Evolutionary conservation across 208 protist genomes (phyloP), one percentile per base, ranked within the genome.

Genomic region (Acanthamoeba castellanii): DNA sequence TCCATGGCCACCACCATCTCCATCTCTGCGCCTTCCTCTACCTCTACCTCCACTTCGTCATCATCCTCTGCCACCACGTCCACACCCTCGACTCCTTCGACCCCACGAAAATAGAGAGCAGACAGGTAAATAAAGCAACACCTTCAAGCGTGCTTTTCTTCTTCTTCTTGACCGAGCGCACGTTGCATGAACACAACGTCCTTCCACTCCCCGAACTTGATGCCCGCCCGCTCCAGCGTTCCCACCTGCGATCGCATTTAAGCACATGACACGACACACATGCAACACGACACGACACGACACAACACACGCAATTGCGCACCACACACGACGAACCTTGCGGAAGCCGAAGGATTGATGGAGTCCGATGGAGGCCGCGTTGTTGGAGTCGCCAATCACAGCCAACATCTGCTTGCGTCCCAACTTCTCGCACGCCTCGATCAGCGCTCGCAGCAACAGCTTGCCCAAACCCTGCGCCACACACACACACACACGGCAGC

Each of bases 151-250:
- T 22, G 34, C n/a, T 45, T 81, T 20, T 32, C 72, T 4, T 18
- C 34, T 22, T 81, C 37, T 22, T 13, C 72, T 13, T 45, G 2
- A 89, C 34, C 32, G 9, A 89, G 32, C 82, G 32, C 27, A 18
- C 82, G 22, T 34, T 89, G 82, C 82, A 89, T 89, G 82, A 89
- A 89, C 14, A 89, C 45, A 37, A 25, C 82, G 55, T 89, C 82
- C 50, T 89, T 89, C 82, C 82, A 89, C 52, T 89, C 82, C 4
- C 82, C 82, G 7, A 89, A 89, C 82, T 89, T 89, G 55, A 89
- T 47, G 52, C 82, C 82, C 45, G 61, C 82, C 61, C 34, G 45
- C 55, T 89, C 50, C 6, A 89, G 82, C 45, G 55, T 66, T 5
- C 82, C 82, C 7, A 66, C 82, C 82, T 89, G 50, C 72, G 6